Evolutionary conservation across 2,329 filamentous ascomycete genomes (phyloP).

Genomic region (Exophiala aquamarina): DNA sequence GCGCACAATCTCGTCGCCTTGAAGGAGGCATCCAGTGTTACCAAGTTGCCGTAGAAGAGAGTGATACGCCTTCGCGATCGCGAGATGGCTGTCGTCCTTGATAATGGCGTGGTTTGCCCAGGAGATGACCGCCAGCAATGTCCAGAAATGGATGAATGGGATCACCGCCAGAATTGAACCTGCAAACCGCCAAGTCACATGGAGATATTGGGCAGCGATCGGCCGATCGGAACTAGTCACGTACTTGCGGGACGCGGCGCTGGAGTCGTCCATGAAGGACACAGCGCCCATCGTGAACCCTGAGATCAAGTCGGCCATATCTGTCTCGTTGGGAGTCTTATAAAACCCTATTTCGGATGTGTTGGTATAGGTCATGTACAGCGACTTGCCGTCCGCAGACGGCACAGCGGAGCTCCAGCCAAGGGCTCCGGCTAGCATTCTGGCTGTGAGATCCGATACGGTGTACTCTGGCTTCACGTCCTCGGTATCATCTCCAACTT

Average conservation of each 20-base stretch:
- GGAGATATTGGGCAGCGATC: slow-evolving; percentile 77
- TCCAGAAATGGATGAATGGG: slow-evolving; percentile 23
- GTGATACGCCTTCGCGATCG: slow-evolving; percentile 24
- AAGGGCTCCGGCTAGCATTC: slow-evolving; percentile 24
- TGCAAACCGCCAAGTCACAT: slow-evolving; percentile 62
- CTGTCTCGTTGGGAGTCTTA: slow-evolving; percentile 1
- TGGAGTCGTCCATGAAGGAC: slow-evolving; percentile 16
- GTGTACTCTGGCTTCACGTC: slow-evolving; percentile 7
- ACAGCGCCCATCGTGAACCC: slow-evolving; percentile 21
- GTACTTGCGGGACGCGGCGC: slow-evolving; percentile 39
- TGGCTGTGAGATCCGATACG: slow-evolving; percentile 13
- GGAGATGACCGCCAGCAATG: slow-evolving; percentile 20
- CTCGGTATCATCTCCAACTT: slow-evolving; percentile 8
- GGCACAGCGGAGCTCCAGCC: slow-evolving; percentile 20
- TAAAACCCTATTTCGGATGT: slow-evolving; percentile 11
- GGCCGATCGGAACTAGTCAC: slow-evolving; percentile 85
- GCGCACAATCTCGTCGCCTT: slow-evolving; percentile 21
- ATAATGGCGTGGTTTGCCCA: slow-evolving; percentile 29
- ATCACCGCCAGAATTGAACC: slow-evolving; percentile 20
- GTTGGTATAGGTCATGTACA: slow-evolving; percentile 19
- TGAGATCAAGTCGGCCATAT: slow-evolving; percentile 18
- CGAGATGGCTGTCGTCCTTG: slow-evolving; percentile 26
- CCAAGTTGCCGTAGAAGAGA: slow-evolving; percentile 17
- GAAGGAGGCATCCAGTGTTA: slow-evolving; percentile 23
- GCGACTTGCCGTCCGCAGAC: slow-evolving; percentile 3